A percentile compares a stretch with the other conserved stretches of the same genome.
These are phyloP conservation scores for Paraphaeosphaeria minitans DNA, from an alignment of 2,329 filamentous ascomycete species.

Conservation along the genomic window DNA sequence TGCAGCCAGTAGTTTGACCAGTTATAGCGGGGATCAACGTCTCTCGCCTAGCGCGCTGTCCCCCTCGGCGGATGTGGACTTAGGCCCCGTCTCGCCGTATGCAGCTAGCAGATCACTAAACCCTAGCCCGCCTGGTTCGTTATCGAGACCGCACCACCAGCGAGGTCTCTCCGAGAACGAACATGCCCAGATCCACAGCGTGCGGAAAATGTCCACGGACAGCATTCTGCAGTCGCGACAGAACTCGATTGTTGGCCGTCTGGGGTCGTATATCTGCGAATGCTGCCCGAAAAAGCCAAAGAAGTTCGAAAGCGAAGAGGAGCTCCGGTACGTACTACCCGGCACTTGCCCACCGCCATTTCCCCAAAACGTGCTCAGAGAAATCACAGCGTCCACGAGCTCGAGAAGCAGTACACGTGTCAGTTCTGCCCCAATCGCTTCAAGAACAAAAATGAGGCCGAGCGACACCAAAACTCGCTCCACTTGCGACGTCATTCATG, in stretches of 20 bases:
- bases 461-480: slow-evolving; percentile 93
- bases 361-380: slow-evolving; percentile 21
- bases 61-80: slow-evolving; percentile 61
- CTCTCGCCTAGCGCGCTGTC: slow-evolving; percentile 66
- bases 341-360: slow-evolving; percentile 34
- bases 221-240: slow-evolving; percentile 54
- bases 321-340: slow-evolving; percentile 71
- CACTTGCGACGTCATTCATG: slow-evolving; percentile 92
- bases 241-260: slow-evolving; percentile 56
- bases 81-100: slow-evolving; percentile 60
- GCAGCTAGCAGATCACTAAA: slow-evolving; percentile 54
- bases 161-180: slow-evolving; percentile 50
- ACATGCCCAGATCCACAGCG: slow-evolving; percentile 29
- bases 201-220: slow-evolving; percentile 56
- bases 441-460: slow-evolving; percentile 98
- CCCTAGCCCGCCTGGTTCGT: slow-evolving; percentile 49
- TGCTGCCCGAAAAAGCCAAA: slow-evolving; percentile 98
- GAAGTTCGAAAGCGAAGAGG: slow-evolving; percentile 85
- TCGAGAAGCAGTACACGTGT: slow-evolving; percentile 96
- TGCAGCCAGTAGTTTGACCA: slow-evolving; percentile 68
- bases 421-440: slow-evolving; percentile 92
- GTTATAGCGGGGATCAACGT: slow-evolving; percentile 65
- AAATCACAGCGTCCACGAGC: slow-evolving; percentile 74
- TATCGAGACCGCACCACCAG: slow-evolving; percentile 49
- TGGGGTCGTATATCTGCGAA: slow-evolving; percentile 76